Conservation (phyloP, 2,329 filamentous ascomycete species). For the Pyricularia sp. region DNA sequence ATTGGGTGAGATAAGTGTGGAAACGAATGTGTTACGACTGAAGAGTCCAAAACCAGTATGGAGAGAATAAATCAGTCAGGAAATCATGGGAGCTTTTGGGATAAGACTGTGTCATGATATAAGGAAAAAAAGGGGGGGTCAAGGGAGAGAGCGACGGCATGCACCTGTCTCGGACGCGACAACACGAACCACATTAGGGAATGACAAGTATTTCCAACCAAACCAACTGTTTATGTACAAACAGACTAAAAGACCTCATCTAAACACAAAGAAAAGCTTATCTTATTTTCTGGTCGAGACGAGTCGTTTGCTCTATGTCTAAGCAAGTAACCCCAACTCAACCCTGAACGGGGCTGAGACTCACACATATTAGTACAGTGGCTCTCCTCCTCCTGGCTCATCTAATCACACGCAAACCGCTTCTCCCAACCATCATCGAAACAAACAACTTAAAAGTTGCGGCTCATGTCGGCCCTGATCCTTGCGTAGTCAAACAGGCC, state of each 20-base stretch:
- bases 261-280: not conserved
- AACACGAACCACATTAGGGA: not conserved
- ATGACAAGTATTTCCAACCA: not conserved
- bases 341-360: conserved; percentile 23
- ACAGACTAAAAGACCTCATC: not conserved
- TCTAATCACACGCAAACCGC: not conserved
- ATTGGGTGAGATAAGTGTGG: not conserved
- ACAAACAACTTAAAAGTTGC: conserved; percentile 18
- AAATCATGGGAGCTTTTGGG: not conserved
- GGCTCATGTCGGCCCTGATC: conserved; percentile 22
- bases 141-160: not conserved
- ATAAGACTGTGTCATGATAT: not conserved
- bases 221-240: not conserved
- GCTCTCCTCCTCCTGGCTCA: conserved; percentile 5
- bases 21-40: not conserved
- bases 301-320: conserved; percentile 19
- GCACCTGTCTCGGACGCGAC: not conserved
- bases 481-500: conserved; percentile 59
- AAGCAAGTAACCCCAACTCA: conserved; percentile 19
- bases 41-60: not conserved
- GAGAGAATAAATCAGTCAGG: not conserved
- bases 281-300: conserved; percentile 4
- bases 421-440: conserved; percentile 2
- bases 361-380: conserved; percentile 19
- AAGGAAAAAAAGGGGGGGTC: not conserved